These are phyloP conservation scores for Cordyceps fumosorosea DNA, from an alignment of 2,329 filamentous ascomycete genomes.

Conservation along the genomic window DNA sequence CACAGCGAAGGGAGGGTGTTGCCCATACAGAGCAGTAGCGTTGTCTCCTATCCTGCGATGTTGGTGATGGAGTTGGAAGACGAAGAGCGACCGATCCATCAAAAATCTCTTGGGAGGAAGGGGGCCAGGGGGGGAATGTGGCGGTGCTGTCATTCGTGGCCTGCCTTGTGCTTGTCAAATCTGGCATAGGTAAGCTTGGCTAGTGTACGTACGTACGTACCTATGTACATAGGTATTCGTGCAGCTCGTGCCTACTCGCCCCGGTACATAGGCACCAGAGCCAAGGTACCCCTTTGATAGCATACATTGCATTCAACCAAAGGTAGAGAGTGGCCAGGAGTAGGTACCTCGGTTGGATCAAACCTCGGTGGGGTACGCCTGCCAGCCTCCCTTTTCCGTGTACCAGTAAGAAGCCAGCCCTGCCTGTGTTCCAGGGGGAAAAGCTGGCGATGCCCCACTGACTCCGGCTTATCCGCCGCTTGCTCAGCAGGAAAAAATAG, in stretches of 20 bases:
- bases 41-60: conserved; percentile 10
- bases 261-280: not conserved
- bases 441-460: not conserved
- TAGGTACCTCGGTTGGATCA: not conserved
- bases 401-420: not conserved
- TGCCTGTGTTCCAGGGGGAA: conserved; percentile 1
- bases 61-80: not conserved
- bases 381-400: not conserved
- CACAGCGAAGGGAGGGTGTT: conserved; percentile 6
- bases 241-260: too few relatives aligned
- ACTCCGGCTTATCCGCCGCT: conserved; percentile 10
- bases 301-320: too few relatives aligned
- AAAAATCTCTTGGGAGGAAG: conserved; percentile 11
- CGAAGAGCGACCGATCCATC: not conserved
- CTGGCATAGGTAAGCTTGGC: not conserved
- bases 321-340: too few relatives aligned
- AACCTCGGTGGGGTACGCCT: not conserved
- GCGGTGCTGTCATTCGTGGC: conserved; percentile 13
- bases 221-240: too few relatives aligned
- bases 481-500: not conserved
- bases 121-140: conserved; percentile 15
- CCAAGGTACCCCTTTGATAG: not conserved
- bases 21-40: conserved; percentile 11
- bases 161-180: not conserved
- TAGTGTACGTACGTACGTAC: too few relatives aligned